phyloP scores from a whole-genome alignment of 306 rosid genomes.

The Ochetophila trinervis region DNA sequence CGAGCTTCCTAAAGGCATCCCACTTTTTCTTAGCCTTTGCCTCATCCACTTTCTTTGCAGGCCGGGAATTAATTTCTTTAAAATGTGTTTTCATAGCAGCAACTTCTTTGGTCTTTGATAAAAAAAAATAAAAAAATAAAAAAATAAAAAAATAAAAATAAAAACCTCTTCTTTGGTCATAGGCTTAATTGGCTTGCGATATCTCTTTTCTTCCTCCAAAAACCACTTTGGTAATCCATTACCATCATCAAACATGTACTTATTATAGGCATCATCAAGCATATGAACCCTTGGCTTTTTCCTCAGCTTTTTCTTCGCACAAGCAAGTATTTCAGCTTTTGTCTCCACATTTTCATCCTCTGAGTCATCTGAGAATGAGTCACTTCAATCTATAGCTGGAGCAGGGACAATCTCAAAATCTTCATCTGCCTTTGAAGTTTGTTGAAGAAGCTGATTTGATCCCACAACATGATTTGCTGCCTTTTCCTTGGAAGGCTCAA shows the following conservation, averaged over 20 bases:
- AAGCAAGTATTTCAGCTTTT: no score
- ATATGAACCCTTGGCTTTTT: constrained; percentile 67
- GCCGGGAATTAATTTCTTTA: constrained; percentile 73
- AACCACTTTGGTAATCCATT: constrained; percentile 88
- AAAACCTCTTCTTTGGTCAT: constrained; percentile 76
- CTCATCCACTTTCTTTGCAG: constrained; percentile 58
- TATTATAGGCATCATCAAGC: constrained; percentile 78
- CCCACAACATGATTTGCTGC: constrained; percentile 15
- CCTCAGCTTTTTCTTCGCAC: constrained; percentile 74
- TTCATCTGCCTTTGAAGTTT: constrained; percentile 41
- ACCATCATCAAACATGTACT: constrained; percentile 75
- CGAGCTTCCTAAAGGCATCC: constrained; percentile 73
- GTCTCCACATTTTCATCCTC: no score
- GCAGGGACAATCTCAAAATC: no score
- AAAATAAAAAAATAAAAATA: no score
- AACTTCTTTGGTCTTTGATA: no score
- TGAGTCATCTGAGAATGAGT: no score
- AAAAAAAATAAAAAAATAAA: no score
- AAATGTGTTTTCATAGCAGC: constrained; percentile 87
- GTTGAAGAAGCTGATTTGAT: constrained; percentile 19
- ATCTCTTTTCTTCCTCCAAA: constrained; percentile 77
- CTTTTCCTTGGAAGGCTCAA: constrained; percentile 47
- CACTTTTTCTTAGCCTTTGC: constrained; percentile 78
- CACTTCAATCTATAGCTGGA: no score
- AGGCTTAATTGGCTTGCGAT: constrained; percentile 63